These are phyloP conservation scores for Passiflora organensis DNA, from an alignment of 345 rosid genomes.

Conservation along the genomic window DNA sequence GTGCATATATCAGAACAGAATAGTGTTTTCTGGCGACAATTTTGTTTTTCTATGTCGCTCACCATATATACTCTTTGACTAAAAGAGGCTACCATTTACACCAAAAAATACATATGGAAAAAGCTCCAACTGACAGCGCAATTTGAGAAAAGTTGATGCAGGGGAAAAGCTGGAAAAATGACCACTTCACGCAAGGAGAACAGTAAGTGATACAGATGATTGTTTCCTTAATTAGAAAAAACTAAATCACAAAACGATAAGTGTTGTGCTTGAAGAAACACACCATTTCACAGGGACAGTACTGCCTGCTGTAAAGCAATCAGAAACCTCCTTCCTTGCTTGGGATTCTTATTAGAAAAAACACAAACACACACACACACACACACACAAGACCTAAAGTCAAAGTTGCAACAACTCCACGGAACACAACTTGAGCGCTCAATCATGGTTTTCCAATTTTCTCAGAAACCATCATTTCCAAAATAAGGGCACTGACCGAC, in stretches of 20 bases:
- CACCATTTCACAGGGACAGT: background rate
- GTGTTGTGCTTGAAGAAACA: background rate
- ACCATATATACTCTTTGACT: background rate
- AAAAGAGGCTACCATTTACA: constrained; percentile 8
- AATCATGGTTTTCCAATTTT: constrained; percentile 4
- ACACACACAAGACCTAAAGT: background rate
- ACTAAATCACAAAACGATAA: background rate
- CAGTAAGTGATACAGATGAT: constrained; percentile 5
- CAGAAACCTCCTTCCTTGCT: background rate
- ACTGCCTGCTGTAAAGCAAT: too few species aligned
- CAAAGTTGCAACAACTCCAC: background rate
- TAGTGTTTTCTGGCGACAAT: too few species aligned
- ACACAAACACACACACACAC: background rate
- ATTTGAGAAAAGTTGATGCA: constrained; percentile 5
- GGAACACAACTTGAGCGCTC: background rate
- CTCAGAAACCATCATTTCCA: background rate
- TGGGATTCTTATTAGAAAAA: background rate
- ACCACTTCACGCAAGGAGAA: constrained; percentile 11
- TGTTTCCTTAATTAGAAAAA: constrained; percentile 5
- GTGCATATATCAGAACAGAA: too few species aligned
- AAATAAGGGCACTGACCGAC: constrained; percentile 1
- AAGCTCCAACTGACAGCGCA: constrained; percentile 24
- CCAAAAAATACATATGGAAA: constrained; percentile 15
- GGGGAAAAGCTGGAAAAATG: constrained; percentile 17
- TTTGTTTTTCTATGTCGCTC: constrained; percentile 5